Percentiles rank a stretch among this genome's conserved stretches.
These are phyloP conservation scores for Talinum fruticosum DNA, from an alignment of 148 eudicot species.

Conservation along the genomic window DNA sequence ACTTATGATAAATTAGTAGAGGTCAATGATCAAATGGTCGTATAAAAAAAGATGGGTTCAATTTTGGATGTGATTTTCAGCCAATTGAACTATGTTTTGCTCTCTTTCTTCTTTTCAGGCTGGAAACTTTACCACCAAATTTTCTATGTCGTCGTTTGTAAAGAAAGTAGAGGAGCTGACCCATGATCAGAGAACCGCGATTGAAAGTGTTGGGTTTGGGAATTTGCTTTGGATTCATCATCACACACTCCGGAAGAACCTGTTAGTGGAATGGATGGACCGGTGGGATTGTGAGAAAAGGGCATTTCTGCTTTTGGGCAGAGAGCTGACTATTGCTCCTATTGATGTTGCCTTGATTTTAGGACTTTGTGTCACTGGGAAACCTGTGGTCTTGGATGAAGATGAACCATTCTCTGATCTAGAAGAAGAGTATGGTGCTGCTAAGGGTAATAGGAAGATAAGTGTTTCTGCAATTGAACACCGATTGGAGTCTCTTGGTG, in stretches of 20 bases:
- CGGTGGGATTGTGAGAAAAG: conserved; percentile 50
- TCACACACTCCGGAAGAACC: conserved; percentile 45
- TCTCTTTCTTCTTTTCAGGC: conserved; percentile 29
- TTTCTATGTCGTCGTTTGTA: conserved; percentile 50
- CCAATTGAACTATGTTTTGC: not conserved
- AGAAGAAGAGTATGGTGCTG: conserved; percentile 56
- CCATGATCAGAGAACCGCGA: conserved; percentile 41
- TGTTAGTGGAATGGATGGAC: conserved; percentile 55
- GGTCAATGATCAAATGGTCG: conserved; percentile 1
- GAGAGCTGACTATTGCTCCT: conserved; percentile 40
- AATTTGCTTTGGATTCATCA: conserved; percentile 40
- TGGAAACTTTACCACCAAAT: conserved; percentile 50
- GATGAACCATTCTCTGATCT: conserved; percentile 40
- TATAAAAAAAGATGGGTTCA: not conserved
- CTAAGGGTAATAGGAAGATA: conserved; percentile 35
- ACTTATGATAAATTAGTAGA: not conserved
- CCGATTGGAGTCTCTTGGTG: conserved; percentile 50
- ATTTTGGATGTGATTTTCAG: not conserved
- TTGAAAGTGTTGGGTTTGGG: conserved; percentile 55
- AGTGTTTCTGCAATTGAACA: conserved; percentile 37
- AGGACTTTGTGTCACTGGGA: conserved; percentile 50
- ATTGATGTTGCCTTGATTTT: conserved; percentile 60
- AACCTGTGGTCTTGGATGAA: conserved; percentile 31
- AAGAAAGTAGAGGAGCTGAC: conserved; percentile 50
- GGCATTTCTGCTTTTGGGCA: conserved; percentile 47